phyloP scores from a whole-genome alignment of 2,329 filamentous ascomycete species.

The Diaporthe citri region DNA sequence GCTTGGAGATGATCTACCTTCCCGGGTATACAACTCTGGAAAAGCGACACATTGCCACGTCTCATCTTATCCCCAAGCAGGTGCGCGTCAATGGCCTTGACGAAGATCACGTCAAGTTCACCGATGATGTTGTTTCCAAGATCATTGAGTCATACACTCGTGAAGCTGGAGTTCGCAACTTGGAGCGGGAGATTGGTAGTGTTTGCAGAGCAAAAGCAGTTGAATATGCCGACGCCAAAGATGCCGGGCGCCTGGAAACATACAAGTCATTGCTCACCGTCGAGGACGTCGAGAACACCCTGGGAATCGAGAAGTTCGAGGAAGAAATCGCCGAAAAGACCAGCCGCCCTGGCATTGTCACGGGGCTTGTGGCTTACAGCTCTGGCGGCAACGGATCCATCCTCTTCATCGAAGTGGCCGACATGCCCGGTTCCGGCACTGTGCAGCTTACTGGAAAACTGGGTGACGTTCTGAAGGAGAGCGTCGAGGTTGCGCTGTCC shows the following conservation, averaged over 20 bases:
- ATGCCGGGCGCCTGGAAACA: slow-evolving; percentile 73
- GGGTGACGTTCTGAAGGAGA: slow-evolving; percentile 96
- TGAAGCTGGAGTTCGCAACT: slow-evolving; percentile 93
- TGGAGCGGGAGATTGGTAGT: slow-evolving; percentile 94
- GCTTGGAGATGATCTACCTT: slow-evolving; percentile 96
- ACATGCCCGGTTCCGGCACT: slow-evolving; percentile 93
- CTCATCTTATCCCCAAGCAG: slow-evolving; percentile 97
- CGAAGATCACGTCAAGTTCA: slow-evolving; percentile 80
- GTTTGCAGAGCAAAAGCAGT: slow-evolving; percentile 97
- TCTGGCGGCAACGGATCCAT: slow-evolving; percentile 95
- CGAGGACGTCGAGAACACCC: slow-evolving; percentile 87
- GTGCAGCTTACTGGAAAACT: slow-evolving; percentile 97
- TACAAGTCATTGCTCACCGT: slow-evolving; percentile 82
- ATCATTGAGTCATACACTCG: slow-evolving; percentile 97
- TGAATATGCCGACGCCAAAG: slow-evolving; percentile 91
- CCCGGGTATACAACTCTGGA: slow-evolving; percentile 97
- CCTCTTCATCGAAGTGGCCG: slow-evolving; percentile 96
- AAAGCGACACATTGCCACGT: slow-evolving; percentile 93
- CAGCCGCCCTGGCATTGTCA: slow-evolving; percentile 90
- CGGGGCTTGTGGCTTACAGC: slow-evolving; percentile 94
- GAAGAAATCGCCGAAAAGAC: slow-evolving; percentile 94
- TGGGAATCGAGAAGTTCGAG: slow-evolving; percentile 93
- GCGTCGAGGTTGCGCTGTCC: slow-evolving; percentile 92
- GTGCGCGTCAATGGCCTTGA: slow-evolving; percentile 89
- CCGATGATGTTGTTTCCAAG: slow-evolving; percentile 89